These are phyloP conservation scores for Nakazawaea populi DNA, from an alignment of 805 yeast species.

Conservation along the genomic window DNA sequence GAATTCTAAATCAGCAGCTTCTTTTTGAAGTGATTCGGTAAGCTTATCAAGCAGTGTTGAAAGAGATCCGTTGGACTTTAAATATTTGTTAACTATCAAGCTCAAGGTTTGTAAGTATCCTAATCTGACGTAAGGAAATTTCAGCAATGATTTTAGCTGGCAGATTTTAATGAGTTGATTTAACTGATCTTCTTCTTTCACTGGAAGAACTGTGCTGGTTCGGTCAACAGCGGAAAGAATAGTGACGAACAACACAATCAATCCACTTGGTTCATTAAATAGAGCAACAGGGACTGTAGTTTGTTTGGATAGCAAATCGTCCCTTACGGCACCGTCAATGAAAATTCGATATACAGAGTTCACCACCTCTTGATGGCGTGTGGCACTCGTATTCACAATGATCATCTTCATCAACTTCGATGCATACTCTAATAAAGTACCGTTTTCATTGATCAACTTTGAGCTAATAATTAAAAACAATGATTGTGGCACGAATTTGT, in stretches of 20 bases:
- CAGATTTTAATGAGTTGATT: conserved; percentile 14
- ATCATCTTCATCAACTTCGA: conserved; percentile 38
- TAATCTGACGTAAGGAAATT: conserved; percentile 33
- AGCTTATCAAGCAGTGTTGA: background rate
- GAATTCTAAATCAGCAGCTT: conserved; percentile 10
- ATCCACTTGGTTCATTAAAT: conserved; percentile 22
- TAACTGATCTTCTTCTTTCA: conserved; percentile 13
- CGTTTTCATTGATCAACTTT: conserved; percentile 14
- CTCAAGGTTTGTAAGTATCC: conserved; percentile 53
- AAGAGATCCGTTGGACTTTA: conserved; percentile 10
- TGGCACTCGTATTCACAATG: conserved; percentile 29
- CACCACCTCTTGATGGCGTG: conserved; percentile 41
- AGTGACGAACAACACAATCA: conserved; percentile 36
- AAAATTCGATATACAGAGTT: conserved; percentile 33
- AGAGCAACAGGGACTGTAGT: conserved; percentile 17
- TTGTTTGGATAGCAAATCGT: conserved; percentile 15
- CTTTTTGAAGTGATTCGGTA: background rate
- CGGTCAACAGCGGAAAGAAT: conserved; percentile 50
- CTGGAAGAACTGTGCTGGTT: conserved; percentile 19
- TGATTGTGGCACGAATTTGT: conserved; percentile 36
- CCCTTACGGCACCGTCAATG: conserved; percentile 15
- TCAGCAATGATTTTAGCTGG: conserved; percentile 12
- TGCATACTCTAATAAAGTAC: conserved; percentile 28
- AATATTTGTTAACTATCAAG: conserved; percentile 54
- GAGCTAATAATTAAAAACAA: conserved; percentile 17